Evolutionary conservation across 2,329 filamentous ascomycete genomes (phyloP).

Genomic region (Fusarium sp.): DNA sequence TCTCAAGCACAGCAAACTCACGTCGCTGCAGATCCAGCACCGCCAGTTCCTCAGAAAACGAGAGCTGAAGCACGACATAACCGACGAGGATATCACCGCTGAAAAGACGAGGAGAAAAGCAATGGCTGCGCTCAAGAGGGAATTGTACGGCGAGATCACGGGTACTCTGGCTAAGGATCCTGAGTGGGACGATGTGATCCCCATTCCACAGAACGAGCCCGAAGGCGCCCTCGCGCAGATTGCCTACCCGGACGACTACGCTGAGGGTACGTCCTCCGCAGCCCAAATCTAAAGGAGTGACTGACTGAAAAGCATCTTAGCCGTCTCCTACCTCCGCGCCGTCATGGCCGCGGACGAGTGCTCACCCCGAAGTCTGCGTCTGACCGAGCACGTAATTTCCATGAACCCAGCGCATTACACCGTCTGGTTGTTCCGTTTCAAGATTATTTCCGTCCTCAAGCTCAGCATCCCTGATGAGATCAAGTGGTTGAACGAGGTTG

Average conservation of each 20-base stretch:
- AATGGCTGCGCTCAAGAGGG: constrained; percentile 62
- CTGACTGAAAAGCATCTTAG: constrained; percentile 56
- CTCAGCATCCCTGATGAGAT: constrained; percentile 78
- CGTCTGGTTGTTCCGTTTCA: constrained; percentile 95
- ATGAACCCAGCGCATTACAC: constrained; percentile 99
- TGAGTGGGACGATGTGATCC: constrained; percentile 84
- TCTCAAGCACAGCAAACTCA: constrained; percentile 56
- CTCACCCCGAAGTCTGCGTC: constrained; percentile 78
- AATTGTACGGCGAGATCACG: constrained; percentile 63
- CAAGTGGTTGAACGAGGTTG: constrained; percentile 85
- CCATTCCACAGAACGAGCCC: constrained; percentile 86
- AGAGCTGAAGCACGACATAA: constrained; percentile 33
- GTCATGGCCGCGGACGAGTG: constrained; percentile 91
- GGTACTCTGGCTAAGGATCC: constrained; percentile 69
- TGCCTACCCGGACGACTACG: constrained; percentile 89
- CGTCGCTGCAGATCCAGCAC: constrained; percentile 58
- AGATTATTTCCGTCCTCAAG: constrained; percentile 75
- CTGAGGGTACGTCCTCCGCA: constrained; percentile 68
- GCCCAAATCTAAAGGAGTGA: constrained; percentile 20
- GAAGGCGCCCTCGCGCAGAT: constrained; percentile 89
- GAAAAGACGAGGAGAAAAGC: constrained; percentile 61
- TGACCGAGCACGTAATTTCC: constrained; percentile 90
- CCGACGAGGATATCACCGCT: constrained; percentile 55
- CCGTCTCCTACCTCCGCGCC: constrained; percentile 91
- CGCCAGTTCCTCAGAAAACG: constrained; percentile 56